Evolutionary conservation across 495 filamentous ascomycete species (phyloP), one percentile per base, ranked within the genome.

Genomic region (Penicillium daleae): DNA sequence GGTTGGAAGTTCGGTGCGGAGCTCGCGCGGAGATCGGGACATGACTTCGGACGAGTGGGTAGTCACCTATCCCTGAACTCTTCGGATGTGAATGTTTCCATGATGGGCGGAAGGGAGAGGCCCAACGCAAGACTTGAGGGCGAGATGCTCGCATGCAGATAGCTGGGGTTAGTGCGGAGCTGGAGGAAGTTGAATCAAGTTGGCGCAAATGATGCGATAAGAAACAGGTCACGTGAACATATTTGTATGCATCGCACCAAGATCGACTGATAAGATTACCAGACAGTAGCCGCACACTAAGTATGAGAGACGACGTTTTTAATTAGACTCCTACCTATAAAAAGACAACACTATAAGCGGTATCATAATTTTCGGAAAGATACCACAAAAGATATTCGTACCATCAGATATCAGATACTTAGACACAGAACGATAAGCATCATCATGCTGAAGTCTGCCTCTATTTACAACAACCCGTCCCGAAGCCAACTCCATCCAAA

Each of bases 101-200:
- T 73, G 68, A 42, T 40, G 66, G 66, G 67, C 66, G 59, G 65
- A 66, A 62, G 57, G 69, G 63, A 49, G 40, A 57, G 26, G 61
- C 74, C 77, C 73, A 65, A 55, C 66, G 71, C 62, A 74, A 57
- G 26, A 59, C 31, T 53, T 61, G 67, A 55, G 57, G 51, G 27
- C 26, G 40, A 63, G 56, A 64, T 59, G 61, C 62, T 71, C 73
- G 74, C 77, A 80, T 80, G 61, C 75, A 57, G 53, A 24, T 54
- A 29, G 7, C 13, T 27, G 24, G 26, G 24, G 22, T 27, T 50
- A 13, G 24, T 26, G 46, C 10, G 13, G 24, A 50, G 46, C 46
- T 50, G 6, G 24, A 17, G 12, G 24, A 29, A 17, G 46, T 17
- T 27, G 13, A 24, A 27, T 50, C 46, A 50, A 27, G 46, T 50